Percentiles rank a stretch among this genome's conserved stretches.
These are phyloP conservation scores for Cajanus cajan DNA, from an alignment of 306 rosid genomes.

Conservation along the genomic window DNA sequence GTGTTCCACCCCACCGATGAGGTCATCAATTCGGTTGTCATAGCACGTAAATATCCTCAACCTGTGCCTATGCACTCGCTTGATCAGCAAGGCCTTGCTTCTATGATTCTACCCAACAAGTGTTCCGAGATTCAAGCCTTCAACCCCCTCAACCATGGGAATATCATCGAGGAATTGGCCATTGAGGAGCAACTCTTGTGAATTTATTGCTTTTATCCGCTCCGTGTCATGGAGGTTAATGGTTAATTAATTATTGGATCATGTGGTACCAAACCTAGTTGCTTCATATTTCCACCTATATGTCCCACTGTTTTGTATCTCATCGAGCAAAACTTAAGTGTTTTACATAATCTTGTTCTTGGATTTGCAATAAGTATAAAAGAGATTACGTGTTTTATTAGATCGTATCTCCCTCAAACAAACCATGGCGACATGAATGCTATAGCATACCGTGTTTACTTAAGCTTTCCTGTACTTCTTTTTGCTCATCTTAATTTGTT, in stretches of 20 bases:
- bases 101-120: conserved; percentile 50
- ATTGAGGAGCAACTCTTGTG: conserved; percentile 48
- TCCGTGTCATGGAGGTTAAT: background rate
- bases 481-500: background rate
- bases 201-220: background rate
- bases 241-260: background rate
- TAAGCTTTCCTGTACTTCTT: background rate
- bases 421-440: background rate
- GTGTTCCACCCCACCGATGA: conserved; percentile 84
- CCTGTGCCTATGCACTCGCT: conserved; percentile 15
- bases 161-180: conserved; percentile 61
- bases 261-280: conserved; percentile 2
- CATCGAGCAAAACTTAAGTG: conserved; percentile 22
- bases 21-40: conserved; percentile 70
- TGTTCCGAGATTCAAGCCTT: conserved; percentile 65
- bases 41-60: conserved; percentile 53
- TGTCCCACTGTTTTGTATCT: conserved; percentile 19
- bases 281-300: background rate
- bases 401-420: background rate
- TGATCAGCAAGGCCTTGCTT: conserved; percentile 37
- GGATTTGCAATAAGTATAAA: conserved; percentile 35
- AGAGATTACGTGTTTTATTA: conserved; percentile 13
- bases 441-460: background rate
- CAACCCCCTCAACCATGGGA: conserved; percentile 58
- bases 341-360: conserved; percentile 1